Percentiles rank a stretch among this genome's conserved stretches.
phyloP scores from a whole-genome alignment of 352 stramenopile genomes.

The Phytopythium kandeliae region DNA sequence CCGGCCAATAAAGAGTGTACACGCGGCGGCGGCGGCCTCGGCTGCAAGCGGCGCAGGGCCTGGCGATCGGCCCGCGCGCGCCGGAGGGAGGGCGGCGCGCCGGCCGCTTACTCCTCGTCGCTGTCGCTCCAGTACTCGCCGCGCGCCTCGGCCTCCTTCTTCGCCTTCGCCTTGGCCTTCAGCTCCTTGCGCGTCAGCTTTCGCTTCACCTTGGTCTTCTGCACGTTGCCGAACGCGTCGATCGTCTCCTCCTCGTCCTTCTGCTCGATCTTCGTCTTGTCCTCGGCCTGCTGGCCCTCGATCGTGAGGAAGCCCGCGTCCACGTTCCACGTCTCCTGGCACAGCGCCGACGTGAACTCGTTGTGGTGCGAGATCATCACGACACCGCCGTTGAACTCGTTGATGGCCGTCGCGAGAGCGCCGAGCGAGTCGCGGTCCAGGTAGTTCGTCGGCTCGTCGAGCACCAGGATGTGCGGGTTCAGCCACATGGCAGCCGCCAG shows the following conservation, averaged over 20 bases:
- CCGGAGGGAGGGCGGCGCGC: neutral
- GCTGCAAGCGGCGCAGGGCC: neutral
- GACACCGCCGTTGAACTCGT: constrained; percentile 96
- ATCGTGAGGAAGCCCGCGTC: constrained; percentile 83
- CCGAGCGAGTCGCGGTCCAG: constrained; percentile 96
- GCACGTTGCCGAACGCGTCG: constrained; percentile 83
- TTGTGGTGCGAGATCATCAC: constrained; percentile 98
- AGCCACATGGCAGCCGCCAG: constrained; percentile 96
- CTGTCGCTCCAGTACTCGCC: constrained; percentile 84
- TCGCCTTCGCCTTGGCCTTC: constrained; percentile 85
- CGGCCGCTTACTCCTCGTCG: constrained; percentile 49
- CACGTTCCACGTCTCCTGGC: constrained; percentile 94
- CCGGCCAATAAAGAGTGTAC: constrained; percentile 3
- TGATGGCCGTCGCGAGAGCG: constrained; percentile 94
- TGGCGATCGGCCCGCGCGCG: neutral
- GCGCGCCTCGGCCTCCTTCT: constrained; percentile 82
- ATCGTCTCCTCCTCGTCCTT: constrained; percentile 80
- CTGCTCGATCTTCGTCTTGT: constrained; percentile 91
- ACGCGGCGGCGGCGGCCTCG: neutral
- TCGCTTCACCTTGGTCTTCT: constrained; percentile 87
- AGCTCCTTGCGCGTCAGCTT: constrained; percentile 88
- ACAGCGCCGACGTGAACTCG: constrained; percentile 94
- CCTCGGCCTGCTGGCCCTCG: constrained; percentile 74
- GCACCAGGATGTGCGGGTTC: constrained; percentile 93
- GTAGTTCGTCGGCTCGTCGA: constrained; percentile 96